Evolutionary conservation across 176 grass and related monocot genomes (phyloP), one percentile per base, ranked within the genome.

Genomic region (Oryza meridionalis): DNA sequence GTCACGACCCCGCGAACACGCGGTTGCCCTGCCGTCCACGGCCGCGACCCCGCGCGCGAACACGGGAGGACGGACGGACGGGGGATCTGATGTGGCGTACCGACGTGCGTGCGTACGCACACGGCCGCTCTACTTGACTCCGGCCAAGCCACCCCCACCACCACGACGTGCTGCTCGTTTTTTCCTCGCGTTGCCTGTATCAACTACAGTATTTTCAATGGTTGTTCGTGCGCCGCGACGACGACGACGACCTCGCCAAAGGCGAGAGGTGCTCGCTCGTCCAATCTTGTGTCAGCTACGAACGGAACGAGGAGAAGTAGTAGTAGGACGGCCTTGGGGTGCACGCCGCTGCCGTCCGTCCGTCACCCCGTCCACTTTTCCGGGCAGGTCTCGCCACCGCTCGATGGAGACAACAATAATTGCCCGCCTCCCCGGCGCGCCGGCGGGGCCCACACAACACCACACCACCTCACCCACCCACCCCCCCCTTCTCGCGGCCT

Each of bases 401-500:
- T 51, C 58, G 21, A 58, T 17, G 76, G 81, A 75, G 82, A 37
- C 71, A 67, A 53, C 88, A 81, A 85, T 76, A 70, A 65, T 77
- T 81, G 87, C 53, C 9, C 8, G 63, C 63, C 31, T 19, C 27
- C 82, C 82, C 50, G 9, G 6, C 24, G 3, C 50, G 65, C 71
- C 69, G 89, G 90, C 72, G 74, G 89, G 90, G 72, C 84, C 88
- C 26, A 24, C 33, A 15, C 44, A 77, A 55, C 67, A 81, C 88
- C 26, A 24, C 33, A 15, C 44, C 81, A 55, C 67, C 51, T 64
- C 79, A 73, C 71, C 71, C 67, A 89, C 79, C 82, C 85, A 51
- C 81, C 70, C 29, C 80, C 70, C 50, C 75, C 2, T n/a, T n/a
- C n/a, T 16, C 68, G 84, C 80, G 67, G 40, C 38, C 14, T 73